These are phyloP conservation scores for Aspergillus terreus DNA, from an alignment of 2,329 filamentous ascomycete species.

Conservation along the genomic window DNA sequence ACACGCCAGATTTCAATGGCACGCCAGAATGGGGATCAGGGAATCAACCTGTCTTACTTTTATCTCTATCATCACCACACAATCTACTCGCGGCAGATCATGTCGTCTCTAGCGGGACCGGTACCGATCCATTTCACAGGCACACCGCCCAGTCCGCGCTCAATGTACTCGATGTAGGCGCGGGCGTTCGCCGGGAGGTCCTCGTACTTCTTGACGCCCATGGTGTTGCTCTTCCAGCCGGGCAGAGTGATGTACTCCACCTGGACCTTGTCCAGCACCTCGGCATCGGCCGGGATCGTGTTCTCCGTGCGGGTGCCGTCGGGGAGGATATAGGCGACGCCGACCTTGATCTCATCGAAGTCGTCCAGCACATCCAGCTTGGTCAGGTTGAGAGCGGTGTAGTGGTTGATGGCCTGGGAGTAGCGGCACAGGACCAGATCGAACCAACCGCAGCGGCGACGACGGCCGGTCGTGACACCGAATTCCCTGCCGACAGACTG, in stretches of 20 bases:
- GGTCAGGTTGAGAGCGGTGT: slow-evolving; percentile 58
- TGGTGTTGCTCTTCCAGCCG: slow-evolving; percentile 60
- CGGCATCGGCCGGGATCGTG: slow-evolving; percentile 57
- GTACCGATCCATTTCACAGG: slow-evolving; percentile 62
- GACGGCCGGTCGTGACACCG: slow-evolving; percentile 58
- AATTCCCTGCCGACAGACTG: slow-evolving; percentile 54
- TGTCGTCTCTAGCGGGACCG: slow-evolving; percentile 58
- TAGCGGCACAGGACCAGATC: slow-evolving; percentile 63
- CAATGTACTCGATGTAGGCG: slow-evolving; percentile 61
- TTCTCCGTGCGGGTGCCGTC: slow-evolving; percentile 48
- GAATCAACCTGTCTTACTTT: slow-evolving; percentile 1
- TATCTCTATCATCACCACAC: background rate
- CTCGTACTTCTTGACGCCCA: slow-evolving; percentile 54
- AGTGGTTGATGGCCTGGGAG: slow-evolving; percentile 54
- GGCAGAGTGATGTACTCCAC: slow-evolving; percentile 58
- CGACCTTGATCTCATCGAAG: slow-evolving; percentile 61
- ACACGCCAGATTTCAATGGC: slow-evolving; percentile 3
- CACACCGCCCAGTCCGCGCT: slow-evolving; percentile 53
- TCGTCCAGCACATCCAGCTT: slow-evolving; percentile 63
- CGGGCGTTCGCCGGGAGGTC: slow-evolving; percentile 56
- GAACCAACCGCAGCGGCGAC: slow-evolving; percentile 62
- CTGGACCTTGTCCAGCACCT: slow-evolving; percentile 51
- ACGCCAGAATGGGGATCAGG: background rate
- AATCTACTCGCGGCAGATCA: slow-evolving; percentile 49
- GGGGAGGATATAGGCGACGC: slow-evolving; percentile 52